Percentiles rank a stretch among this genome's conserved stretches.
Evolutionary conservation across 1,139 yeast genomes (phyloP).

Genomic region (Lodderomyces oxycetoniae): DNA sequence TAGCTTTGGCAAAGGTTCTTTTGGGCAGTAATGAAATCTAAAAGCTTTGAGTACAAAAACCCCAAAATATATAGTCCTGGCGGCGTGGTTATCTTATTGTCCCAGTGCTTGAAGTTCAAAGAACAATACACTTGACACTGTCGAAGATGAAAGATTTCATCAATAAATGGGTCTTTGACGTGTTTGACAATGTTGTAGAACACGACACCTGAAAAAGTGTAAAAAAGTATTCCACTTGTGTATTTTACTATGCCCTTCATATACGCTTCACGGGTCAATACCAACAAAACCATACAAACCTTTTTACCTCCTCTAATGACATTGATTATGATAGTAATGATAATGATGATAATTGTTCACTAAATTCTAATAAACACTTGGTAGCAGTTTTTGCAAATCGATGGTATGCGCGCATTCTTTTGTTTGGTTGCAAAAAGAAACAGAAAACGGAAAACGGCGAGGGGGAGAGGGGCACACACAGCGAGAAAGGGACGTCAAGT

Average conservation of each 20-base stretch:
- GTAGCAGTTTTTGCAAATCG: no score
- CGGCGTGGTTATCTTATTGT: constrained; percentile 90
- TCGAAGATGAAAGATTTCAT: constrained; percentile 80
- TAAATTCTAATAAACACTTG: no score
- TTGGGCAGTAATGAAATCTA: constrained; percentile 17
- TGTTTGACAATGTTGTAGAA: constrained; percentile 16
- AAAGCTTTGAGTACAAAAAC: constrained; percentile 36
- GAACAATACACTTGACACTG: constrained; percentile 69
- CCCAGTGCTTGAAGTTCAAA: constrained; percentile 67
- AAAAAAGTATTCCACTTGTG: constrained; percentile 14
- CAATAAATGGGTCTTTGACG: constrained; percentile 50
- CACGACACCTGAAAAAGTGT: constrained; percentile 15
- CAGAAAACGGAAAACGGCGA: no score
- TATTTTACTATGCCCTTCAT: constrained; percentile 1
- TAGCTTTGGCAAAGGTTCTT: constrained; percentile 29
- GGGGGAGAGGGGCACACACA: no score
- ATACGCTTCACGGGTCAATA: no score
- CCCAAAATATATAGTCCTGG: constrained; percentile 85
- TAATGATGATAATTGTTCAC: no score
- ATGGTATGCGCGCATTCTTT: no score
- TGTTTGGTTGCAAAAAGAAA: constrained; percentile 3
- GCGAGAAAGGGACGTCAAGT: no score
- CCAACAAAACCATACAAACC: no score
- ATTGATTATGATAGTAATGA: no score
- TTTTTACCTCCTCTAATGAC: no score